A percentile compares a stretch with the other conserved stretches of the same genome.
phyloP scores from a whole-genome alignment of 129 eudicot species.

The Dittrichia graveolens region DNA sequence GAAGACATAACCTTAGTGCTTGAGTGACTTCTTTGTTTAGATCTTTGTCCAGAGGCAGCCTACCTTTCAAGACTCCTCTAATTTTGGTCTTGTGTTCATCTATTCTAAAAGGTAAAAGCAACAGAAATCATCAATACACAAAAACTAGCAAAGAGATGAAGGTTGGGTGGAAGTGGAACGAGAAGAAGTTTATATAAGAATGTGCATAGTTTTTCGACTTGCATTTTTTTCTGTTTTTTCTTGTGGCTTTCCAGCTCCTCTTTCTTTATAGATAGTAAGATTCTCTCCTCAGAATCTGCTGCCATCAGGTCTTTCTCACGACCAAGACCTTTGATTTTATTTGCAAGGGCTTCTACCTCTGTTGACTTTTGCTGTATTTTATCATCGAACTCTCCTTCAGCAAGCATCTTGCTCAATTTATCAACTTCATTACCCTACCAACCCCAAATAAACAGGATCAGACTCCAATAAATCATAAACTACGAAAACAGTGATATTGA shows the following conservation, averaged over 20 bases:
- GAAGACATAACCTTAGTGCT: slow-evolving; percentile 61
- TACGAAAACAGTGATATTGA: background rate
- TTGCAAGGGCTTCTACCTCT: slow-evolving; percentile 43
- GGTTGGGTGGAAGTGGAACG: too few species aligned
- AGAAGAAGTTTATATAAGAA: background rate
- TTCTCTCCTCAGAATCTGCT: slow-evolving; percentile 55
- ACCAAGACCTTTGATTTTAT: slow-evolving; percentile 46
- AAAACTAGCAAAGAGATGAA: background rate
- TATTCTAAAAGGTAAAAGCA: slow-evolving; percentile 48
- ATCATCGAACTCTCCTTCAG: slow-evolving; percentile 50
- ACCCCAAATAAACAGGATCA: slow-evolving; percentile 25
- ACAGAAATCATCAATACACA: slow-evolving; percentile 14
- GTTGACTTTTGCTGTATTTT: slow-evolving; percentile 41
- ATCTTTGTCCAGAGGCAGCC: slow-evolving; percentile 85
- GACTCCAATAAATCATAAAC: slow-evolving; percentile 6
- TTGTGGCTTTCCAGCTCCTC: slow-evolving; percentile 53
- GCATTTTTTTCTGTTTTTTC: slow-evolving; percentile 80
- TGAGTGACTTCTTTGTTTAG: slow-evolving; percentile 70
- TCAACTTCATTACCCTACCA: slow-evolving; percentile 61
- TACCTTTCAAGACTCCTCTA: slow-evolving; percentile 84
- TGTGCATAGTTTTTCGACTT: slow-evolving; percentile 41
- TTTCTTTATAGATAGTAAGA: slow-evolving; percentile 44
- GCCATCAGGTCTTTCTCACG: slow-evolving; percentile 53
- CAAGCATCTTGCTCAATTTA: slow-evolving; percentile 59
- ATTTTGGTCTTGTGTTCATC: slow-evolving; percentile 78